Evolutionary conservation across 1,284 basidiomycete species (phyloP).

Genomic region (Nidula niveotomentosa): DNA sequence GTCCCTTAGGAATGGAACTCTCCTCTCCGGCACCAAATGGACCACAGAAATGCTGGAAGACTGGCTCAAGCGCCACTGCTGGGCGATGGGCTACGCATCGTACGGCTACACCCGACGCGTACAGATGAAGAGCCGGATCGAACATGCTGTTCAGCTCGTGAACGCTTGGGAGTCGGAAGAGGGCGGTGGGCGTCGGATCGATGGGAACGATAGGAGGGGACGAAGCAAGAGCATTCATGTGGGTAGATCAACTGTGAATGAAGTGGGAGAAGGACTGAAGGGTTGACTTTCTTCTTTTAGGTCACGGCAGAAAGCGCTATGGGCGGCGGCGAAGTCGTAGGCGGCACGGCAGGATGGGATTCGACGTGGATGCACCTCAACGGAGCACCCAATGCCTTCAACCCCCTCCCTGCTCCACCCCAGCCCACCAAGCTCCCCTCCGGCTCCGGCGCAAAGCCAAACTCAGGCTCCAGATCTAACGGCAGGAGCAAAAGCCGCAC

Average conservation of each 20-base stretch:
- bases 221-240: neutral
- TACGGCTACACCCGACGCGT: slow-evolving; percentile 43
- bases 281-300: neutral
- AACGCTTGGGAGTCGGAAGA: slow-evolving; percentile 17
- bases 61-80: slow-evolving; percentile 53
- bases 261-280: too few relatives aligned
- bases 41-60: slow-evolving; percentile 46
- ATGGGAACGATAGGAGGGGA: neutral
- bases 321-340: slow-evolving; percentile 12
- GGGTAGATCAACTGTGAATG: too few relatives aligned
- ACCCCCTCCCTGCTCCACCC: too few relatives aligned
- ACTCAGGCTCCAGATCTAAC: neutral
- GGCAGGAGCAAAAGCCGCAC: neutral
- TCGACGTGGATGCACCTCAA: slow-evolving; percentile 1
- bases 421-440: too few relatives aligned
- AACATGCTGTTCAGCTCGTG: slow-evolving; percentile 44
- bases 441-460: neutral
- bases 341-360: slow-evolving; percentile 2
- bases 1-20: slow-evolving; percentile 43
- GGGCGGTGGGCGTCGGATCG: slow-evolving; percentile 1
- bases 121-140: slow-evolving; percentile 46
- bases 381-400: neutral
- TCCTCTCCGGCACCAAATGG: slow-evolving; percentile 51
- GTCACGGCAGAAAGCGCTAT: slow-evolving; percentile 13
- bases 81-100: slow-evolving; percentile 52